These are phyloP conservation scores for Cinnamomum chago DNA, from an alignment of 164 flowering plant species.

Conservation along the genomic window DNA sequence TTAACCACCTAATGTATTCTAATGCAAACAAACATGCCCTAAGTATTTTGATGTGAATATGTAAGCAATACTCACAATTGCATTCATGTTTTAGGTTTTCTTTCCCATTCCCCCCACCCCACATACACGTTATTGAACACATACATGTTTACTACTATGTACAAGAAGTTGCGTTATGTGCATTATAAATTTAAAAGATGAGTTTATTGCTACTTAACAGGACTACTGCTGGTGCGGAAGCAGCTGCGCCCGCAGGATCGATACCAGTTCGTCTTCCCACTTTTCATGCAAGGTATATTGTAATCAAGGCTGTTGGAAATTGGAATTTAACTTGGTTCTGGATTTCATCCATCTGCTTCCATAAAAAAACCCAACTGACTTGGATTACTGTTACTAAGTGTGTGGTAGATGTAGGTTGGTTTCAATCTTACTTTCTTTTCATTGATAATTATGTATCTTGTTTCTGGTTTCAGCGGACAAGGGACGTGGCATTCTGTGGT, in stretches of 20 bases:
- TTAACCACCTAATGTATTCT: too few species aligned
- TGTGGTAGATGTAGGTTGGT: not conserved
- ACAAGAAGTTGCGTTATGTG: not conserved
- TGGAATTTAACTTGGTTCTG: constrained; percentile 1
- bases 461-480: constrained; percentile 45
- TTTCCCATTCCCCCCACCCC: too few species aligned
- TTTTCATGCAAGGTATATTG: constrained; percentile 78
- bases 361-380: not conserved
- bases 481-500: constrained; percentile 90
- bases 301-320: not conserved
- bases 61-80: not conserved
- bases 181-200: not conserved
- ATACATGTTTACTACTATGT: not conserved
- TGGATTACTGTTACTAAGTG: not conserved
- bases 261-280: constrained; percentile 69
- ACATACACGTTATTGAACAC: not conserved
- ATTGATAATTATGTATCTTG: not conserved
- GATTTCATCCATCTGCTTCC: not conserved
- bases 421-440: not conserved
- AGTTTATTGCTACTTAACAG: constrained; percentile 22
- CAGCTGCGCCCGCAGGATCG: constrained; percentile 40
- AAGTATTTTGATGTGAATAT: not conserved
- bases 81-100: not conserved
- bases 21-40: too few species aligned
- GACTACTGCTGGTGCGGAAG: constrained; percentile 38